Conservation (phyloP, 2,329 filamentous ascomycete species). For the Neopestalotiopsis sp. region DNA sequence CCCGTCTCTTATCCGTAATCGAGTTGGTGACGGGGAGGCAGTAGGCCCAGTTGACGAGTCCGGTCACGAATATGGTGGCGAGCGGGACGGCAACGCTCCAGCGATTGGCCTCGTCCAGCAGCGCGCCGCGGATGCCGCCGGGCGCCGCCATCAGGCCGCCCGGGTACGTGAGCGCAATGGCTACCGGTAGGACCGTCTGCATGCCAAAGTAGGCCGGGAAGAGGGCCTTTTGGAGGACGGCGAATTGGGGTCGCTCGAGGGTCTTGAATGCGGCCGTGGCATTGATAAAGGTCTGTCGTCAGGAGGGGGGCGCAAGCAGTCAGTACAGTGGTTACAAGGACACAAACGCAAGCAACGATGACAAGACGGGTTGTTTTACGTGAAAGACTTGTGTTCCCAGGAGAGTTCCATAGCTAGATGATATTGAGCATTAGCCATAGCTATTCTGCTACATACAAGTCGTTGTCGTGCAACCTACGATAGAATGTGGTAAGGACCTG, state of each 20-base stretch:
- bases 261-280: conserved; percentile 78
- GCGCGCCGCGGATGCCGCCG: conserved; percentile 58
- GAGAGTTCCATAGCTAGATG: conserved; percentile 79
- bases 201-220: conserved; percentile 91
- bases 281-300: conserved; percentile 71
- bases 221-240: conserved; percentile 76
- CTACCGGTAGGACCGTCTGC: conserved; percentile 75
- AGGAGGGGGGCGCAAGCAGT: no score
- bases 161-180: conserved; percentile 82
- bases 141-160: conserved; percentile 54
- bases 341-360: neutral
- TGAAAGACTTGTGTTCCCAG: conserved; percentile 89
- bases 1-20: conserved; percentile 76
- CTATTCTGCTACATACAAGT: neutral
- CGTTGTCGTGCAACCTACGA: conserved; percentile 54
- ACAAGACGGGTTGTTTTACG: conserved; percentile 46
- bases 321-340: neutral
- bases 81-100: conserved; percentile 73
- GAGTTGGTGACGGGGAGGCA: conserved; percentile 78
- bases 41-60: conserved; percentile 71
- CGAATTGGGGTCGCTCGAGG: conserved; percentile 81
- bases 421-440: neutral
- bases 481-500: conserved; percentile 78
- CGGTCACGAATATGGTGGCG: conserved; percentile 71
- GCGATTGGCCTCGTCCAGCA: conserved; percentile 66